Evolutionary conservation across 345 rosid genomes (phyloP).

Genomic region (Zanthoxylum bungeanum): DNA sequence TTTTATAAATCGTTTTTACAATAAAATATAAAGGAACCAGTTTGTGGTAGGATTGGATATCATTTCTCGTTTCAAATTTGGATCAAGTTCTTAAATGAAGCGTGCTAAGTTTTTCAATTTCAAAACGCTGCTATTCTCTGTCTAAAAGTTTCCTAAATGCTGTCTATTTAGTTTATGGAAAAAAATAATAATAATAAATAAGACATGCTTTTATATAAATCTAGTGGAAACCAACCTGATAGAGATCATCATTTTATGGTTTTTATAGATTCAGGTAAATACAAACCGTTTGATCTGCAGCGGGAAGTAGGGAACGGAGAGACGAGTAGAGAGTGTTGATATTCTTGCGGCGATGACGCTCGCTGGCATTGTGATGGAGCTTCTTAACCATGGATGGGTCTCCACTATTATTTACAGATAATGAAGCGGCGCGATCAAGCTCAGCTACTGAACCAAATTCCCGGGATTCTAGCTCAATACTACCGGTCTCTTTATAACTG

Average conservation of each 20-base stretch:
- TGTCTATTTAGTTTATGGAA: too few species aligned
- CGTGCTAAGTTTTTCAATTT: too few species aligned
- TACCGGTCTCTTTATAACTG: neutral
- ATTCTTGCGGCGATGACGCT: slow-evolving; percentile 32
- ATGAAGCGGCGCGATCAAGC: neutral
- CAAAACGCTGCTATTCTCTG: too few species aligned
- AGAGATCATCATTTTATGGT: neutral
- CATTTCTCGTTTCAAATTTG: too few species aligned
- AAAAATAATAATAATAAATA: too few species aligned
- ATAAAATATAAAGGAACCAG: too few species aligned
- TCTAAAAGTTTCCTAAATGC: too few species aligned
- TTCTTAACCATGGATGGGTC: slow-evolving; percentile 28
- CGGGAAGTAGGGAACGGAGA: slow-evolving; percentile 31
- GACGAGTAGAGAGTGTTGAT: slow-evolving; percentile 30
- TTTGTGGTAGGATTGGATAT: too few species aligned
- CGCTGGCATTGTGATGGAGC: slow-evolving; percentile 38
- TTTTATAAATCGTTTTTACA: too few species aligned
- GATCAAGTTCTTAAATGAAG: too few species aligned
- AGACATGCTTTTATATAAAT: neutral
- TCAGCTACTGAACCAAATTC: neutral
- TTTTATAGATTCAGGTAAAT: neutral
- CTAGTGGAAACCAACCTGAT: too few species aligned
- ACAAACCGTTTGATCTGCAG: neutral
- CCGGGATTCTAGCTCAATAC: neutral
- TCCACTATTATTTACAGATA: slow-evolving; percentile 1